Percentiles rank a stretch among this genome's conserved stretches.
Conservation (phyloP, 768 basidiomycete genomes). For the Sutorius australiensis region DNA sequence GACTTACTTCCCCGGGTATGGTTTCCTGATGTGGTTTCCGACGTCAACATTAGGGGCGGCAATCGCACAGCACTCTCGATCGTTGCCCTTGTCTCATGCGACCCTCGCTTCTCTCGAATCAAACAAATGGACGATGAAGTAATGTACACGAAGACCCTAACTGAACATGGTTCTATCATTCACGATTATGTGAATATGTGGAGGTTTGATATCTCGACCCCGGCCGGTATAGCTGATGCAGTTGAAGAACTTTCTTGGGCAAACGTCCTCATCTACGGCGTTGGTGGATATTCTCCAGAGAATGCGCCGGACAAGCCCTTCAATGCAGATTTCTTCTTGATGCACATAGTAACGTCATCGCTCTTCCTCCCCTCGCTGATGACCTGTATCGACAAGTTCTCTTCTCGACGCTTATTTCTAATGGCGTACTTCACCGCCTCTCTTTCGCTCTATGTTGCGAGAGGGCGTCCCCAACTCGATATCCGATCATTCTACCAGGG, state of each 20-base stretch:
- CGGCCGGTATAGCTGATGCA: constrained; percentile 43
- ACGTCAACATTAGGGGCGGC: constrained; percentile 3
- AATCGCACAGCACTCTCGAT: constrained; percentile 42
- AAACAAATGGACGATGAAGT: constrained; percentile 25
- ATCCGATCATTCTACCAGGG: constrained; percentile 29
- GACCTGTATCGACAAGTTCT: constrained; percentile 30
- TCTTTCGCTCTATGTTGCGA: constrained; percentile 30
- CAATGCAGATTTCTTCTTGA: constrained; percentile 64
- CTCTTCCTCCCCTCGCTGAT: constrained; percentile 55
- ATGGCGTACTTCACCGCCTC: constrained; percentile 27
- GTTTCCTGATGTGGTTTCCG: constrained; percentile 21
- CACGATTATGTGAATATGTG: constrained; percentile 43
- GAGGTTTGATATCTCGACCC: constrained; percentile 37
- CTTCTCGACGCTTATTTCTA: constrained; percentile 27
- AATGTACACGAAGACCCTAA: constrained; percentile 28
- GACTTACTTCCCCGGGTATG: constrained; percentile 19
- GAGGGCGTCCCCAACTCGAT: constrained; percentile 33
- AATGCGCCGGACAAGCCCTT: constrained; percentile 45
- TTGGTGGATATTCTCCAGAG: constrained; percentile 46
- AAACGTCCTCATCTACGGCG: constrained; percentile 53
- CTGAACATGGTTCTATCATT: constrained; percentile 37
- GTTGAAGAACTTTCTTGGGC: constrained; percentile 63
- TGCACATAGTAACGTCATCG: constrained; percentile 68
- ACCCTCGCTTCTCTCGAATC: constrained; percentile 35
- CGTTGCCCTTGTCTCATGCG: constrained; percentile 49